Evolutionary conservation across 2,329 filamentous ascomycete species (phyloP).

Genomic region (Arachnomyces sp.): DNA sequence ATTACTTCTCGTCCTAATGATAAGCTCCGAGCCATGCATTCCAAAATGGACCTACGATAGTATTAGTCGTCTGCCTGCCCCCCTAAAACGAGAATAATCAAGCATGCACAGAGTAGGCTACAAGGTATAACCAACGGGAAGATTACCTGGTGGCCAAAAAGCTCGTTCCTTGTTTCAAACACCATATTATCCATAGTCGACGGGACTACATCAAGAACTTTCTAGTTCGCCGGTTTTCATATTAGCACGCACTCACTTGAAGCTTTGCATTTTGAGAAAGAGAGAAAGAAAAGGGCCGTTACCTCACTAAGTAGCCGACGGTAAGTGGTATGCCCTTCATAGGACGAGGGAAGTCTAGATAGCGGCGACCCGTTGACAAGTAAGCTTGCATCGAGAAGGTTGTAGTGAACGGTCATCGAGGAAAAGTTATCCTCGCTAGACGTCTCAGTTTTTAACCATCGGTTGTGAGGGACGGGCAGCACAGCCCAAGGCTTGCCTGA

Average conservation of each 20-base stretch:
- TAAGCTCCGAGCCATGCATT: constrained; percentile 19
- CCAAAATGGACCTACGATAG: constrained; percentile 12
- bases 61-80: background rate
- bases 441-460: constrained; percentile 13
- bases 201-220: constrained; percentile 24
- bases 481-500: constrained; percentile 17
- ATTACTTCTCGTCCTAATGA: constrained; percentile 23
- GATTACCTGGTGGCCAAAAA: constrained; percentile 19
- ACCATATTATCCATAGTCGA: constrained; percentile 29
- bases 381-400: constrained; percentile 26
- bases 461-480: constrained; percentile 12
- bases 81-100: background rate
- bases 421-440: constrained; percentile 1
- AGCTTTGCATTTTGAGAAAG: constrained; percentile 15
- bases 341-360: constrained; percentile 21
- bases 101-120: background rate
- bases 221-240: constrained; percentile 4
- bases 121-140: background rate
- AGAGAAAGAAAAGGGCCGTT: constrained; percentile 14
- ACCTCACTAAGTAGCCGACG: constrained; percentile 19
- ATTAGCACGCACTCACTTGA: constrained; percentile 5
- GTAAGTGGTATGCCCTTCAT: constrained; percentile 18
- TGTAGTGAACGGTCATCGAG: constrained; percentile 19
- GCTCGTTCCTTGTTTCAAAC: constrained; percentile 21
- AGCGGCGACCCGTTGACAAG: constrained; percentile 26